Conservation (phyloP, 2,329 filamentous ascomycete genomes). For the Ilyonectria destructans region DNA sequence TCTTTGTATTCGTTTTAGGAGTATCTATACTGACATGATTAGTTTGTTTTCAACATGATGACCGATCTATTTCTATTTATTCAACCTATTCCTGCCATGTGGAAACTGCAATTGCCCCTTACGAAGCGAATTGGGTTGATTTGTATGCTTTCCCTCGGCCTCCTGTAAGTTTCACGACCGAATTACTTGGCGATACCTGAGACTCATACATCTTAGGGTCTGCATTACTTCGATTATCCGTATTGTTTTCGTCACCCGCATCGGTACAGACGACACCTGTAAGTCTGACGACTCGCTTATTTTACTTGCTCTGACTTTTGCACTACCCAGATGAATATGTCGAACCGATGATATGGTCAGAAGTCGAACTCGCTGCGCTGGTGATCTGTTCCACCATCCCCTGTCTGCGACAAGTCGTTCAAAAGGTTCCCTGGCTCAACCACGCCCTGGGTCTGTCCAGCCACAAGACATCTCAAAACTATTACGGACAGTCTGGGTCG, state of each 20-base stretch:
- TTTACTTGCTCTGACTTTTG: not conserved
- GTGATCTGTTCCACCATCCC: slow-evolving; percentile 54
- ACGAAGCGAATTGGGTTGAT: slow-evolving; percentile 49
- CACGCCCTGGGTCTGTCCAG: slow-evolving; percentile 50
- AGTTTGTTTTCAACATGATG: slow-evolving; percentile 55
- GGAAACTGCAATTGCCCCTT: slow-evolving; percentile 53
- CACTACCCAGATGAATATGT: slow-evolving; percentile 43
- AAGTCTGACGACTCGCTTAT: slow-evolving; percentile 9
- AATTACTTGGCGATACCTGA: not conserved
- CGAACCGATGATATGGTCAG: slow-evolving; percentile 52
- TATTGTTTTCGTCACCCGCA: slow-evolving; percentile 46
- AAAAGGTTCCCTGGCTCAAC: slow-evolving; percentile 50
- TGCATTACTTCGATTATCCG: slow-evolving; percentile 49
- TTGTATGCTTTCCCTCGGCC: slow-evolving; percentile 49
- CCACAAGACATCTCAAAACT: slow-evolving; percentile 34
- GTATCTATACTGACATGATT: not conserved
- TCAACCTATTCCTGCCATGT: slow-evolving; percentile 57
- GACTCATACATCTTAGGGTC: slow-evolving; percentile 33
- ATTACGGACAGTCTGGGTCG: slow-evolving; percentile 25
- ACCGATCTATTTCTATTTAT: slow-evolving; percentile 57
- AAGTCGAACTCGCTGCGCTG: slow-evolving; percentile 52
- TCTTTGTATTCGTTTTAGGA: not conserved
- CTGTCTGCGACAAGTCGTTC: slow-evolving; percentile 50
- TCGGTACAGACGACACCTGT: slow-evolving; percentile 48
- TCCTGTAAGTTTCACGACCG: slow-evolving; percentile 38